Evolutionary conservation across 257 asterid genomes (phyloP), one percentile per base, ranked within the genome.

Genomic region (Gentiana straminea): DNA sequence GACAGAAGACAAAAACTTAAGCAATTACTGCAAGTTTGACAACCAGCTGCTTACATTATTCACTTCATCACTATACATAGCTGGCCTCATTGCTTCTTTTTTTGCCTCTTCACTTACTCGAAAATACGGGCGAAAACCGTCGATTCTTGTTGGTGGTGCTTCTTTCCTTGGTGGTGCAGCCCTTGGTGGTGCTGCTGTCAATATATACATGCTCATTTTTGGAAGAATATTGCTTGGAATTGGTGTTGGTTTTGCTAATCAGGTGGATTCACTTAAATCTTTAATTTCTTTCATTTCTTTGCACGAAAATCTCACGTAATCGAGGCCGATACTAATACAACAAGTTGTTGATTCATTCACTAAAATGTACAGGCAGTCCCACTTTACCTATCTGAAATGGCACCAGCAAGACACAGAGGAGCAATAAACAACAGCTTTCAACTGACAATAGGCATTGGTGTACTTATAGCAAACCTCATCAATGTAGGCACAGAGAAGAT

Each of bases 371-470:
- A 88, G 97, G 79, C 97, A 2, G 96, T 84, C 2, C 97, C 97
- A 2, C 37, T 89, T 36, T 89, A 86, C 56, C 84, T 89, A 2
- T 86, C 96, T 4, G 96, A 89, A 84, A 89, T 89, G 96, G 94
- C 97, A 1, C 94, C 93, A 8, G 52, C 97, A 0, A 82, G 72
- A 48, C 81, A 70, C 81, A 77, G 98, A 70, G 98, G 98, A 71
- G 86, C 86, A 9, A 75, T 91, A 77, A 91, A 79, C 74, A 77
- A 72, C 15, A 77, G 84, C 24, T 91, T 91, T 48, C 98, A 91
- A 58, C 62, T 87, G 0, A 71, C 86, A 49, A 73, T 84, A 0
- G 80, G 94, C 13, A 68, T 84, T 0, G 96, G 96, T 3, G 75
- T 73, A 51, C 52, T 75, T 48, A 10, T 78, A 0, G 95, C 98